These are phyloP conservation scores for Xylaria sp. DNA, from an alignment of 2,329 filamentous ascomycete species.

Conservation along the genomic window DNA sequence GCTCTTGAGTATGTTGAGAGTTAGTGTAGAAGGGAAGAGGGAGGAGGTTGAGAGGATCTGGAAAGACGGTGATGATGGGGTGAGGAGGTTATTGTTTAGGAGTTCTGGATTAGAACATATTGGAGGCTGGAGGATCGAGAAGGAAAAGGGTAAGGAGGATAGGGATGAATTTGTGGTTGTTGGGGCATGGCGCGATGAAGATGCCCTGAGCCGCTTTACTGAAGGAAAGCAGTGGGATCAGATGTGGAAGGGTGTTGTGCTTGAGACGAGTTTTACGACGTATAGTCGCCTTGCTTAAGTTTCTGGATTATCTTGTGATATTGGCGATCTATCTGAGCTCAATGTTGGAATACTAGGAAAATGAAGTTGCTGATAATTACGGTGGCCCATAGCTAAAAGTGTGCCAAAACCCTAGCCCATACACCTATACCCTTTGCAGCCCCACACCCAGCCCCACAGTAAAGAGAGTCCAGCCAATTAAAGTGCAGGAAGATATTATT, in stretches of 20 bases:
- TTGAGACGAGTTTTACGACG: slow-evolving; percentile 29
- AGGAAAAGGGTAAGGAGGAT: slow-evolving; percentile 33
- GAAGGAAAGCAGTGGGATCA: slow-evolving; percentile 21
- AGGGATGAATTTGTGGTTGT: slow-evolving; percentile 38
- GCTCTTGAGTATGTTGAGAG: slow-evolving; percentile 36
- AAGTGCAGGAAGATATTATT: too few species aligned
- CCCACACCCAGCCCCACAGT: too few species aligned
- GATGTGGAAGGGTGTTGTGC: slow-evolving; percentile 23
- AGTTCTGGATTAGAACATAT: slow-evolving; percentile 29
- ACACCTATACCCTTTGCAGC: too few species aligned
- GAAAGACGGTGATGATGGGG: slow-evolving; percentile 1
- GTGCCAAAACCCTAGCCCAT: too few species aligned
- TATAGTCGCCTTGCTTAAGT: slow-evolving; percentile 31
- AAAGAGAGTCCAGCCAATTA: too few species aligned
- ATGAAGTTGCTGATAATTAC: too few species aligned
- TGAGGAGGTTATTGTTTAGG: slow-evolving; percentile 13
- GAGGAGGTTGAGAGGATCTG: slow-evolving; percentile 32
- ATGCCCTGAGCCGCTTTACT: slow-evolving; percentile 19
- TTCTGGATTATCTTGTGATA: background rate
- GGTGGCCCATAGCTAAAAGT: too few species aligned
- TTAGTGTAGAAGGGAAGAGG: slow-evolving; percentile 27
- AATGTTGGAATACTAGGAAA: background rate
- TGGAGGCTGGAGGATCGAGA: slow-evolving; percentile 42
- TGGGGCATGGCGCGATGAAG: slow-evolving; percentile 33
- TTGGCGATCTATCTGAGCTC: background rate